phyloP scores from a whole-genome alignment of 2,329 filamentous ascomycete genomes.

The Botrytis byssoidea region DNA sequence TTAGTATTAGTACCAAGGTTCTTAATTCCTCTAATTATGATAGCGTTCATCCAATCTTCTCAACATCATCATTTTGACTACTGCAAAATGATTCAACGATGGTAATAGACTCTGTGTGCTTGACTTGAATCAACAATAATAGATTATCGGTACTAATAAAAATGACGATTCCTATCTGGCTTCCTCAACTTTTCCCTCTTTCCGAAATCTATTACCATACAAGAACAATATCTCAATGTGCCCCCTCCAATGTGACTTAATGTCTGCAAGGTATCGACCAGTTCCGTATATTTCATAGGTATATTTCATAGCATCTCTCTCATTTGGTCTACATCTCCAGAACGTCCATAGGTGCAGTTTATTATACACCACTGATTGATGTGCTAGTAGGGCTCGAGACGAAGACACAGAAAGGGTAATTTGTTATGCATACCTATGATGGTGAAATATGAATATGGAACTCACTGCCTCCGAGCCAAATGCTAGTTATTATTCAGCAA shows the following conservation, averaged over 20 bases:
- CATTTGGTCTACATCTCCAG: not conserved
- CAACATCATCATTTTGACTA: not conserved
- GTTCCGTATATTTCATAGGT: not conserved
- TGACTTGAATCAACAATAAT: not conserved
- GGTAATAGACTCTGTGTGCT: not conserved
- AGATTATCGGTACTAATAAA: not conserved
- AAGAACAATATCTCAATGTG: not conserved
- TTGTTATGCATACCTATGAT: not conserved
- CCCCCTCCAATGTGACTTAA: not conserved
- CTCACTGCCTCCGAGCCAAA: not conserved
- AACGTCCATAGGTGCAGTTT: accelerated
- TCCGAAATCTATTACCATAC: not conserved
- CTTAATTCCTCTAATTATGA: not conserved
- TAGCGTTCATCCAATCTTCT: not conserved
- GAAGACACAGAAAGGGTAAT: accelerated
- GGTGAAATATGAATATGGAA: not conserved
- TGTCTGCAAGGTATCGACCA: not conserved
- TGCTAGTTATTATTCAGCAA: not conserved
- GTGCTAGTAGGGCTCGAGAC: not conserved
- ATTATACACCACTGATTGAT: not conserved
- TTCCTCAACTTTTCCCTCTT: accelerated
- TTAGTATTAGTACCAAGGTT: not conserved
- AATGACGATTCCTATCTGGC: accelerated
- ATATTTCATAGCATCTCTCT: too few species aligned
- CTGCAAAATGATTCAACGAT: not conserved